Evolutionary conservation across 2,329 filamentous ascomycete species (phyloP).

Genomic region (Rhytidhysteron rufulum): DNA sequence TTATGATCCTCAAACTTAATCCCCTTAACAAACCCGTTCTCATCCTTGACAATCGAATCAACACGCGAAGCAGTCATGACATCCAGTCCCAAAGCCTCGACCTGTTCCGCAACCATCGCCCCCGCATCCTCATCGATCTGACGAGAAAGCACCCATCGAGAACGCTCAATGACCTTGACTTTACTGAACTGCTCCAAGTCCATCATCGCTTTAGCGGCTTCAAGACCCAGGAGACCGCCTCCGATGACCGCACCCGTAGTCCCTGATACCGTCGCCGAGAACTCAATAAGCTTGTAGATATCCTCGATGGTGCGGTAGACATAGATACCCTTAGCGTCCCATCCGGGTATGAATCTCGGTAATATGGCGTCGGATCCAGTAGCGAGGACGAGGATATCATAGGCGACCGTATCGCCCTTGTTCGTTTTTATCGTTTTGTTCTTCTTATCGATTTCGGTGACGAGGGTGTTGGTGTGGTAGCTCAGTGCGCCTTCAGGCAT

Average conservation of each 20-base stretch:
- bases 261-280: constrained; percentile 63
- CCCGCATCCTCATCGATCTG: constrained; percentile 82
- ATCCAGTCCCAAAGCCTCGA: constrained; percentile 72
- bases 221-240: constrained; percentile 78
- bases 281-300: constrained; percentile 71
- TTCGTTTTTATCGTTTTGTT: constrained; percentile 67
- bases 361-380: constrained; percentile 83
- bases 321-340: constrained; percentile 79
- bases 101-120: constrained; percentile 75
- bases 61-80: constrained; percentile 76
- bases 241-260: constrained; percentile 74
- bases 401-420: constrained; percentile 65
- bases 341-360: constrained; percentile 66
- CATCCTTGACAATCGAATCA: constrained; percentile 65
- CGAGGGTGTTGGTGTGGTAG: constrained; percentile 71
- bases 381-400: constrained; percentile 78
- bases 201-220: constrained; percentile 90
- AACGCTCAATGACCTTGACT: constrained; percentile 77
- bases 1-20: constrained; percentile 81
- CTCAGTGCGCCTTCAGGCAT: constrained; percentile 65
- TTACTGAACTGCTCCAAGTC: constrained; percentile 71
- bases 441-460: constrained; percentile 62
- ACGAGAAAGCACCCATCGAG: constrained; percentile 75
- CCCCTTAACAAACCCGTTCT: constrained; percentile 65
- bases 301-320: constrained; percentile 87